phyloP scores from a whole-genome alignment of 2,329 filamentous ascomycete genomes.

The Eutypella sp. region DNA sequence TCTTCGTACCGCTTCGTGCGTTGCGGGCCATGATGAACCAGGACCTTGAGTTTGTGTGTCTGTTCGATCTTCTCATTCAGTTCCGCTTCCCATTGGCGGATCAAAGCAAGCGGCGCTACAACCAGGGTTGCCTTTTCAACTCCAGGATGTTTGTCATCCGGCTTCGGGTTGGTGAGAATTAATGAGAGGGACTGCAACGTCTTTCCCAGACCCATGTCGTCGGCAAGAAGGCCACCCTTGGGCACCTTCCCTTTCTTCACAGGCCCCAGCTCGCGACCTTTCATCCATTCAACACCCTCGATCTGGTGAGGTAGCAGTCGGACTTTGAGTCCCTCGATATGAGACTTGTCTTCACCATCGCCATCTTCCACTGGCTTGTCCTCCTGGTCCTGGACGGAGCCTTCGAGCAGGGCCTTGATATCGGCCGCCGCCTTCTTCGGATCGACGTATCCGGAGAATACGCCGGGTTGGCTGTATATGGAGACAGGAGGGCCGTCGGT shows the following conservation, averaged over 20 bases:
- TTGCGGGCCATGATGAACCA: constrained; percentile 84
- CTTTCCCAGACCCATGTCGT: constrained; percentile 97
- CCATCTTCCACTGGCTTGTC: constrained; percentile 41
- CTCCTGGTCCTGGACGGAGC: constrained; percentile 70
- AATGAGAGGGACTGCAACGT: constrained; percentile 90
- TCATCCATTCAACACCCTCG: constrained; percentile 93
- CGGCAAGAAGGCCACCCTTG: constrained; percentile 90
- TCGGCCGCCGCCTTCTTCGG: constrained; percentile 68
- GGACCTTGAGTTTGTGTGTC: constrained; percentile 69
- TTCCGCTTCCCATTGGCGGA: constrained; percentile 95
- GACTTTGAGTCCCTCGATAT: constrained; percentile 77
- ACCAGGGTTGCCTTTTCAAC: constrained; percentile 81
- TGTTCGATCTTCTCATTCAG: constrained; percentile 75
- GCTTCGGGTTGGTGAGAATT: constrained; percentile 76
- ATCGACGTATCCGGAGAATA: constrained; percentile 61
- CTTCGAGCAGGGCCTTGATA: constrained; percentile 76
- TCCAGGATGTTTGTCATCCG: constrained; percentile 51
- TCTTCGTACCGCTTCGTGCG: constrained; percentile 75
- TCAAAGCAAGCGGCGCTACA: constrained; percentile 86
- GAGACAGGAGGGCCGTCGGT: constrained; percentile 19
- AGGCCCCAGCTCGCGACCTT: constrained; percentile 79
- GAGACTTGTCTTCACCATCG: constrained; percentile 48
- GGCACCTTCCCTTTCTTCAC: constrained; percentile 77
- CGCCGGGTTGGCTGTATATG: constrained; percentile 33
- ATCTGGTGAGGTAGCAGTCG: constrained; percentile 90